Evolutionary conservation across 2,329 filamentous ascomycete genomes (phyloP).

Genomic region (Acrocalymma vagum): DNA sequence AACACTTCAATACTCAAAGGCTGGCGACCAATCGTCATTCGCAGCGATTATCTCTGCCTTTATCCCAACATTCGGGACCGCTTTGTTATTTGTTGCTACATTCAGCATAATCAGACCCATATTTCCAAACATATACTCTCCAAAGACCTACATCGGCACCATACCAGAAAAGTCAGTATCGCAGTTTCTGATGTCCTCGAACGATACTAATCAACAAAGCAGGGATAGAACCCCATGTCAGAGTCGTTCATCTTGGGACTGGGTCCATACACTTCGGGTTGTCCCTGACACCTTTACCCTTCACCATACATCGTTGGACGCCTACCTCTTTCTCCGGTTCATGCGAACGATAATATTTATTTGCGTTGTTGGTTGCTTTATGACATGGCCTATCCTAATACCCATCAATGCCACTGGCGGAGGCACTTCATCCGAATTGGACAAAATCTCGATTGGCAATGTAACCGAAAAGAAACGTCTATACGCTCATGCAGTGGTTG

Average conservation of each 20-base stretch:
- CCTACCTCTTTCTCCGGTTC: conserved; percentile 89
- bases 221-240: conserved; percentile 52
- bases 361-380: conserved; percentile 81
- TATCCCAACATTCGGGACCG: conserved; percentile 41
- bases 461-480: conserved; percentile 68
- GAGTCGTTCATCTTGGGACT: conserved; percentile 44
- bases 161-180: conserved; percentile 44
- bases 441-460: conserved; percentile 83
- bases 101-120: conserved; percentile 53
- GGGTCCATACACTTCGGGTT: conserved; percentile 59
- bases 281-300: conserved; percentile 80
- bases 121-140: conserved; percentile 55
- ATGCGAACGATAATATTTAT: conserved; percentile 80
- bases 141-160: conserved; percentile 55
- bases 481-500: conserved; percentile 82
- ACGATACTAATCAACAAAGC: background rate
- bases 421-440: conserved; percentile 69
- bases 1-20: conserved; percentile 22
- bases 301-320: conserved; percentile 90
- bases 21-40: conserved; percentile 40
- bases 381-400: conserved; percentile 90
- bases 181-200: background rate
- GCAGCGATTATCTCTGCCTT: conserved; percentile 44
- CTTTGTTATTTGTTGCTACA: conserved; percentile 35
- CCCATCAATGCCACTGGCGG: conserved; percentile 89